Conservation (phyloP, 208 protist species). For the Leishmania gerbilli region DNA sequence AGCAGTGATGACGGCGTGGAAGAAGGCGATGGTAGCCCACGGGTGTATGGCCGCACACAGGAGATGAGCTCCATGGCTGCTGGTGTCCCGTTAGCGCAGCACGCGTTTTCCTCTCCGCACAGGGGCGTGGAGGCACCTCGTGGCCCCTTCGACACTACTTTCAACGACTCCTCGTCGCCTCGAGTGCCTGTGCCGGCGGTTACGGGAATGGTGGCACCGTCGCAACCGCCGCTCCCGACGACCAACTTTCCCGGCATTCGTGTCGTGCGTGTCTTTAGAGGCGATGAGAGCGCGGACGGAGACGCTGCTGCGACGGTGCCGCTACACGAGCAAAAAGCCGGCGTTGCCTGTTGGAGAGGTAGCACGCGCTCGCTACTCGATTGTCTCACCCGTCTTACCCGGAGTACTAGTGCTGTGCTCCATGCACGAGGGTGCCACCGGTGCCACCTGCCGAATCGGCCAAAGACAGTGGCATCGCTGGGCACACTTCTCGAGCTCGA, state of each 20-base stretch:
- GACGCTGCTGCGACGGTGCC: neutral
- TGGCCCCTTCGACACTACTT: neutral
- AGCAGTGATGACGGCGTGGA: neutral
- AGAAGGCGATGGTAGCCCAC: neutral
- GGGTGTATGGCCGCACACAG: neutral
- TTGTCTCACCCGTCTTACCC: neutral
- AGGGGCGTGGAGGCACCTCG: neutral
- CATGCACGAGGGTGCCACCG: neutral
- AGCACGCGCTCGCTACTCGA: neutral
- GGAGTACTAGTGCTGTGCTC: too few relatives aligned
- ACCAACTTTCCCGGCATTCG: neutral
- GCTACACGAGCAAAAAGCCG: neutral
- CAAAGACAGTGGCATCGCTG: neutral
- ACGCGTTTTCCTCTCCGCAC: neutral
- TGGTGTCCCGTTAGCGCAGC: neutral
- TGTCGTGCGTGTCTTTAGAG: neutral
- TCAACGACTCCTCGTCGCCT: neutral
- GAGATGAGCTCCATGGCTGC: neutral
- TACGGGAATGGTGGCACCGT: neutral
- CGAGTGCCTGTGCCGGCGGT: neutral
- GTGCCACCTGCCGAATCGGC: neutral
- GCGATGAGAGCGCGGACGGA: neutral
- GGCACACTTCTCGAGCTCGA: slow-evolving; percentile 42
- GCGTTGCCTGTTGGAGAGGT: neutral
- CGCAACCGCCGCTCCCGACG: neutral